Percentiles rank a stretch among this genome's conserved stretches.
phyloP scores from a whole-genome alignment of 2,329 filamentous ascomycete genomes.

The Verticillium isaacii region DNA sequence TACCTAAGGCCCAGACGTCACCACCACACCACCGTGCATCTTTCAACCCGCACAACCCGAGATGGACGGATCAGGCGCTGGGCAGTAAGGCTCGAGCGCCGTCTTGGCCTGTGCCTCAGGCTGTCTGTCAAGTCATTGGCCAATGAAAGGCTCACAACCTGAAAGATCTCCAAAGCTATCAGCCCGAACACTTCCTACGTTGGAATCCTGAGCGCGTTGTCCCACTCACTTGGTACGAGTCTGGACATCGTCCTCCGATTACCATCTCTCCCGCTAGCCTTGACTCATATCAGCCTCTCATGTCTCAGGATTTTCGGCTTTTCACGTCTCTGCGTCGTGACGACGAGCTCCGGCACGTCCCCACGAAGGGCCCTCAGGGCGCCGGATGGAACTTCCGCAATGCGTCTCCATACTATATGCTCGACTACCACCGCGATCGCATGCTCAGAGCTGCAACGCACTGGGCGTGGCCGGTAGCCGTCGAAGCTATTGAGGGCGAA shows the following conservation, averaged over 20 bases:
- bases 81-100: background rate
- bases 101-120: background rate
- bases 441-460: conserved; percentile 60
- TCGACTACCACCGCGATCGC: conserved; percentile 72
- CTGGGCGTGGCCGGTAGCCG: conserved; percentile 48
- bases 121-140: background rate
- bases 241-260: no score
- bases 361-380: conserved; percentile 29
- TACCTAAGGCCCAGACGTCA: background rate
- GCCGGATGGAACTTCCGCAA: conserved; percentile 48
- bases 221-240: background rate
- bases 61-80: background rate
- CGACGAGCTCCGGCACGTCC: conserved; percentile 42
- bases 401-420: conserved; percentile 69
- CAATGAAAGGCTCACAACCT: background rate
- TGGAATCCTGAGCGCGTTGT: background rate
- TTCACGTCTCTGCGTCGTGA: conserved; percentile 74
- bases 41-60: background rate
- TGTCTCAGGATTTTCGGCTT: conserved; percentile 44
- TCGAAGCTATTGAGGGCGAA: conserved; percentile 38
- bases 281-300: background rate
- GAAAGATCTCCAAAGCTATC: background rate
- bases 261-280: no score
- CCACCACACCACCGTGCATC: background rate
- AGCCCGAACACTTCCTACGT: background rate